phyloP scores from a whole-genome alignment of 176 grass and related monocot genomes.

The Oryza coarctata region DNA sequence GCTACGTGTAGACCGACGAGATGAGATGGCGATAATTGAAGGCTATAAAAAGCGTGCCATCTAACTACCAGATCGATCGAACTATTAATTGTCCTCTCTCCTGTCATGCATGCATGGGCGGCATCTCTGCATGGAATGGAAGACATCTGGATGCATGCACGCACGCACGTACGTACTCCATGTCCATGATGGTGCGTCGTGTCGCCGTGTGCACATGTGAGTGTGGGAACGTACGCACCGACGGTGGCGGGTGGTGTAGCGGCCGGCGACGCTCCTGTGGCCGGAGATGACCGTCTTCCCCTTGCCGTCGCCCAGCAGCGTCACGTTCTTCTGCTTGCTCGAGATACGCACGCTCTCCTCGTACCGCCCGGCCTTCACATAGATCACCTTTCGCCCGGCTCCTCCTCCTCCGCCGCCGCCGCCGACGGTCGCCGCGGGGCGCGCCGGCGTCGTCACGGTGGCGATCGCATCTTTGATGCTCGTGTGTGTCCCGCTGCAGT shows the following conservation, averaged over 20 bases:
- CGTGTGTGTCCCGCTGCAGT: constrained; percentile 73
- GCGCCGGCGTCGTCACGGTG: constrained; percentile 34
- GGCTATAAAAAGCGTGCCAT: neutral
- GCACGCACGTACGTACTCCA: neutral
- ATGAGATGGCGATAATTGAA: constrained; percentile 15
- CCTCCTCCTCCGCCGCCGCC: neutral
- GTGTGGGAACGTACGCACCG: constrained; percentile 37
- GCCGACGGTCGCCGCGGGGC: neutral
- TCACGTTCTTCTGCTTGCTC: constrained; percentile 55
- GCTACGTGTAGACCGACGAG: neutral
- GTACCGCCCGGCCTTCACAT: constrained; percentile 80
- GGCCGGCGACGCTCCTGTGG: constrained; percentile 42
- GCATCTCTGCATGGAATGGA: constrained; percentile 25
- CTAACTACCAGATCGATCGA: constrained; percentile 29
- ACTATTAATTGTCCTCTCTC: neutral
- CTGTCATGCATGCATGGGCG: neutral
- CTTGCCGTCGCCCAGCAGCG: constrained; percentile 85
- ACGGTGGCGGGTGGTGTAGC: constrained; percentile 75
- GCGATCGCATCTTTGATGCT: constrained; percentile 75
- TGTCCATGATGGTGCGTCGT: neutral
- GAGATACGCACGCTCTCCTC: constrained; percentile 61
- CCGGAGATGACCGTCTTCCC: constrained; percentile 73
- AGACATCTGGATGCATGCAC: neutral
- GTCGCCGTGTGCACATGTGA: neutral
- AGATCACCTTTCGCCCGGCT: constrained; percentile 50